Evolutionary conservation across 306 rosid species (phyloP), one percentile per base, ranked within the genome.

Genomic region (Herpetospermum pedunculosum): DNA sequence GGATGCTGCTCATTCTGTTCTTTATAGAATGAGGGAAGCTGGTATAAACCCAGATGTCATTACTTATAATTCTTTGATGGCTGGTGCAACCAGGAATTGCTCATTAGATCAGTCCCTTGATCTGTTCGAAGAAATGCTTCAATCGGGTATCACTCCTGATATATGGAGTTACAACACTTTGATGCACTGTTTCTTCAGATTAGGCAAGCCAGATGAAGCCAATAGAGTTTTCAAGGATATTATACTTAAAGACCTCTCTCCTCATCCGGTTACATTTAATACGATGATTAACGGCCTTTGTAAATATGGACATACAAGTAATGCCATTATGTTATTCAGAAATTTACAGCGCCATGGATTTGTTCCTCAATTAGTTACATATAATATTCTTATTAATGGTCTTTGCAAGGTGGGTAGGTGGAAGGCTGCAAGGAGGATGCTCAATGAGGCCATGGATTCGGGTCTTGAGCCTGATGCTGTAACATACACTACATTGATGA

Each of bases 191-290:
- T 80, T 83, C 76, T 92, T 92, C 82, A 81, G 76, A 79, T 37
- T 85, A 15, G 93, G 98, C 25, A 90, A 87, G 68, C 96, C 90
- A 0, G 92, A 92, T 7, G 87, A 87, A 67, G 98, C 97, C 30
- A 78, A 83, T 75, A 40, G 49, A 47, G 74, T 92, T 76, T 92
- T 90, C 54, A 73, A 30, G 50, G 87, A 86, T 46, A 72, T 88
- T 11, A 72, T 88, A 40, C 80, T 60, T 16, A 18, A 73, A 18
- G 79, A 79, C 43, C 47, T 82, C 11, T 40, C 63, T 77, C 97
- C 89, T 2, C 23, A 49, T 21, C 25, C 78, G 13, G 74, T 87
- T 38, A 88, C 90, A 0, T 82, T 75, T 81, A 92, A 90, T 78
- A 83, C 87, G 15, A 80, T 92, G 96, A 80, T 92, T 52, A 84